phyloP scores from a whole-genome alignment of 495 filamentous ascomycete genomes.

The Penicillium canariense region DNA sequence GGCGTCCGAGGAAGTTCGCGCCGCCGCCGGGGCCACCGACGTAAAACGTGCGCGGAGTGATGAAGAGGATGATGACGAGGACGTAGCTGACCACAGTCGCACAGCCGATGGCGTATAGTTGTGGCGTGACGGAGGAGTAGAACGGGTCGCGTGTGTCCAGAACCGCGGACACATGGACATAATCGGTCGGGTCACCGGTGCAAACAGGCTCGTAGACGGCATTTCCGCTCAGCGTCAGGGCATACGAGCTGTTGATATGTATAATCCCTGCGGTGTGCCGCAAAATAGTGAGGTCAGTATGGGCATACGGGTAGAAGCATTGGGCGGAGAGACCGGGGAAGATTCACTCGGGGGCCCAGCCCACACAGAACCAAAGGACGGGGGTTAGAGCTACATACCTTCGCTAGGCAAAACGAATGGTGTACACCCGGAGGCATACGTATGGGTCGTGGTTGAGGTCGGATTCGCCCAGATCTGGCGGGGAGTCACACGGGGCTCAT shows the following conservation, averaged over 20 bases:
- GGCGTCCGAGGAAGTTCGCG: conserved; percentile 73
- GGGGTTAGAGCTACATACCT: conserved; percentile 36
- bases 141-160: conserved; percentile 78
- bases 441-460: conserved; percentile 38
- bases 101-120: conserved; percentile 86
- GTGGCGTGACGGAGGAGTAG: conserved; percentile 86
- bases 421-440: conserved; percentile 51
- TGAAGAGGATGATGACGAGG: conserved; percentile 89
- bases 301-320: neutral
- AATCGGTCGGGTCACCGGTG: conserved; percentile 37
- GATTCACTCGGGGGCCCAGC: no score
- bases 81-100: conserved; percentile 91
- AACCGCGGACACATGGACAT: conserved; percentile 35
- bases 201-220: conserved; percentile 64
- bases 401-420: conserved; percentile 60
- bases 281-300: neutral
- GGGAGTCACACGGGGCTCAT: conserved; percentile 36
- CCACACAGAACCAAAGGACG: no score
- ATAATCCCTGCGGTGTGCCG: conserved; percentile 45
- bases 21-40: conserved; percentile 66
- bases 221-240: conserved; percentile 60
- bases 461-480: conserved; percentile 56
- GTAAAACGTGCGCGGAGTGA: conserved; percentile 86
- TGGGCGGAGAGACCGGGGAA: no score
- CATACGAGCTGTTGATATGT: conserved; percentile 53